Evolutionary conservation across 352 stramenopile species (phyloP).

Genomic region (Phytophthora parvispora): DNA sequence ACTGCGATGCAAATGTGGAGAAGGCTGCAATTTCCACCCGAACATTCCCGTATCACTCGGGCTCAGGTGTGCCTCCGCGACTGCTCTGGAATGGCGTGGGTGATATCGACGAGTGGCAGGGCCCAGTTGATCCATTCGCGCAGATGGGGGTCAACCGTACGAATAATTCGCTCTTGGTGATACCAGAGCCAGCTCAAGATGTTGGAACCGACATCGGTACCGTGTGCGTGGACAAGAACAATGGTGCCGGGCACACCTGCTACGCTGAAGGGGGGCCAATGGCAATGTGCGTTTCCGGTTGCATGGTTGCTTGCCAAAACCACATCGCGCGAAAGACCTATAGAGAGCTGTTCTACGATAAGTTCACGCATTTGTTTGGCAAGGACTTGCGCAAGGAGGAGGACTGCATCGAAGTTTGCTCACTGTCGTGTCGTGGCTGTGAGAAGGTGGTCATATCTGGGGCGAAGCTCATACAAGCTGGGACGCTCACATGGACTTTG

Average conservation of each 20-base stretch:
- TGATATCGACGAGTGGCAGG: conserved; percentile 46
- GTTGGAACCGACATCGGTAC: conserved; percentile 44
- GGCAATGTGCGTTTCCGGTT: conserved; percentile 67
- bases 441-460: conserved; percentile 70
- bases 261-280: conserved; percentile 48
- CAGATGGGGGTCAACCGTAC: conserved; percentile 64
- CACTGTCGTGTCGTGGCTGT: conserved; percentile 70
- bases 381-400: conserved; percentile 77
- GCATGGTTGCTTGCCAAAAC: conserved; percentile 55
- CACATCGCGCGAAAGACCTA: conserved; percentile 61
- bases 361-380: conserved; percentile 78
- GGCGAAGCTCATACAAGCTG: conserved; percentile 39
- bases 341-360: conserved; percentile 43
- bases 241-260: conserved; percentile 68
- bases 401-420: conserved; percentile 75
- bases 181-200: conserved; percentile 19
- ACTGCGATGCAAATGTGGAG: conserved; percentile 57
- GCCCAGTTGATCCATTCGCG: conserved; percentile 66
- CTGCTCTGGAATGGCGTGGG: conserved; percentile 78
- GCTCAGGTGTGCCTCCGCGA: conserved; percentile 45
- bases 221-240: conserved; percentile 74
- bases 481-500: conserved; percentile 54
- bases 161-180: conserved; percentile 50
- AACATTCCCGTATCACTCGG: conserved; percentile 59
- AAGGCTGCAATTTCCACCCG: conserved; percentile 40